Base-by-base conservation (phyloP, 2,329 filamentous ascomycete species). In the Calonectria hongkongensis region DNA sequence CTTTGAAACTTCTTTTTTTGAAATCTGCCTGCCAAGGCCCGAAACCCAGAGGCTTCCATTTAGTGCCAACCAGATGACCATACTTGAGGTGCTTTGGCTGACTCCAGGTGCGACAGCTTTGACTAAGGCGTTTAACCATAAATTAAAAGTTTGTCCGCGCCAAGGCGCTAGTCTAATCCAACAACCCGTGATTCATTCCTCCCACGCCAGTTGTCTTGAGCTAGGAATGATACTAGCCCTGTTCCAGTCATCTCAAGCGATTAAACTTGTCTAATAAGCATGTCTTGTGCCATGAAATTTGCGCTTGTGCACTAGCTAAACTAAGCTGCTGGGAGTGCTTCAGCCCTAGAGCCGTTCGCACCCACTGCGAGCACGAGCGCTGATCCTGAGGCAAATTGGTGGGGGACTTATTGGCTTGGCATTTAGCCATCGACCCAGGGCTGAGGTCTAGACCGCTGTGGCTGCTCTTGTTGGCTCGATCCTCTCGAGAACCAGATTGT, bases 81-180 rank as follows among this genome's bases (percentile, higher is more conserved):
- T 3, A 12, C 33, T 12, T 12, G 33, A 36, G 3, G n/a, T 21
- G n/a, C n/a, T 48, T 48, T n/a, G n/a, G 10, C n/a, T 1, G n/a
- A 12, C 8, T 9, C 10, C 21, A 12, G 2, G 18, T 28, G 1
- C 12, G 3, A 0, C 2, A 3, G 9, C 21, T 18, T 60, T 16
- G 21, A 60, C 21, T 39, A 18, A 16, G 25, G 54, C 21, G 54
- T 41, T 27, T 65, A 65, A 65, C 62, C 62, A 65, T 65, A 65
- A 65, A 65, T 65, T 36, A 36, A 65, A 48, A 50, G 25, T 65
- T 50, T 25, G 28, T 16, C 45, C 6, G 30, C 18, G 30, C n/a
- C 43, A 39, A 25, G 45, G 25, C 28, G 28, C 62, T 50, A 65
- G 43, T 10, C 18, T 7, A 27, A 48, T 50, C 36, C 5, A n/a